Base-by-base conservation (phyloP, 306 rosid species). In the Trifolium repens region DNA sequence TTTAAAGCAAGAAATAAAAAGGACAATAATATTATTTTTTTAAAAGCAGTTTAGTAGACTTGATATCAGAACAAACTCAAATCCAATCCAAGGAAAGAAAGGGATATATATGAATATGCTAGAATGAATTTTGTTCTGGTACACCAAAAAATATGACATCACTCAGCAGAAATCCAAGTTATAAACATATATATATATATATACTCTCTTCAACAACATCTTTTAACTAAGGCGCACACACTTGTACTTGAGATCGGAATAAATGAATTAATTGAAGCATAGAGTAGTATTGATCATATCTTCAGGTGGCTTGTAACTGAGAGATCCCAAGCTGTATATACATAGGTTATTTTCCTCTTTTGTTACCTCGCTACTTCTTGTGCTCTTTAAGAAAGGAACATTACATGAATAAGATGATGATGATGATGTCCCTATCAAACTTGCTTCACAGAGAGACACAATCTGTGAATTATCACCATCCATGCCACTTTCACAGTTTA, bases 401-500 rank as follows among this genome's bases (percentile, higher is more conserved):
- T 61, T 61, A 19, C 67, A 61, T 14, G 67, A 32, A 32, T 30
- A 60, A 60, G 42, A 60, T 7, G 67, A 14, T 60, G 67, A 14
- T 60, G 67, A 14, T 22, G 24, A 22, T 22, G 22, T 32, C 34
- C 8, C 43, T 61, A 61, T 32, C 67, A 61, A 61, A 3, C 42
- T 61, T 61, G 67, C 67, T 61, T 61, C 43, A 8, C 67, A 61
- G 12, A 61, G 22, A 61, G 7, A 14, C 11, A 30, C 67, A 32
- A 61, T 61, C 19, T 60, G 40, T 60, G 67, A 60, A 61, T 14
- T 61, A 30, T 17, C 39, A 55, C 1, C 61, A 14, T 61, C 67
- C 11, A 7, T 4, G 15, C 7, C 12, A 61, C 11, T 15, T 61
- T 61, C 7, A 32, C 93, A 91, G 55, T 87, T 85, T 0, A 79